Base-by-base conservation (phyloP, 192 early-diverging fungal genomes). In the Radiomyces spectabilis region DNA sequence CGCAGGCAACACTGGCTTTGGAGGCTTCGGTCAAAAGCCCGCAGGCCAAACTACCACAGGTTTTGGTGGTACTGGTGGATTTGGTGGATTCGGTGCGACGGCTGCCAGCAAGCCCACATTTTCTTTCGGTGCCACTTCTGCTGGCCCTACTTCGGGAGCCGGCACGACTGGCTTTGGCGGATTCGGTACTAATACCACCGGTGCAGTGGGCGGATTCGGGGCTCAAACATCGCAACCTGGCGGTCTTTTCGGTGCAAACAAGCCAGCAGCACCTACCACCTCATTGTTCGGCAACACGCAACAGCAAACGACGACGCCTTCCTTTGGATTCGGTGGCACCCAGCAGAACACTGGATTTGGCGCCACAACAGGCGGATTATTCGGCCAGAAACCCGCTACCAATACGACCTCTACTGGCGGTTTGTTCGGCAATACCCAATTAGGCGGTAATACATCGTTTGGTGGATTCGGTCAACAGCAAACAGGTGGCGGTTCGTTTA, bases 381-480 rank as follows among this genome's bases (percentile, higher is more conserved):
- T 64, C 42, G 62, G 54, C 7, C 22, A 40, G 16, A 39, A 42
- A 18, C 61, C 60, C 35, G 52, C 61, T 18, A 9, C 38, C 39
- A 62, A 53, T 22, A 13, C n/a, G n/a, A 32, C 59, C 16, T 27
- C 38, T 13, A 51, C 21, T 21, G 62, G 65, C n/a, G 16, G 25
- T 15, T 30, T 42, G 13, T 74, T 74, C 45, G 69, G 61, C 7
- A 54, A 57, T 27, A 52, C 39, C 12, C 24, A 34, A 33, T 39
- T 57, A 0, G 45, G 47, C 24, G 19, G 30, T 24, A 18, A 26
- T 3, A 8, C 3, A 15, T 9, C 27, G 1, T 78, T 76, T 60
- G 73, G 74, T 26, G 59, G 57, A 34, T 73, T 80, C 74, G 69
- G 70, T 44, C 53, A 16, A 15, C 42, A 26, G 13, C 31, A 43